A percentile compares a stretch with the other conserved stretches of the same genome.
These are phyloP conservation scores for Vaccinium macrocarpon DNA, from an alignment of 148 eudicot genomes.

Conservation along the genomic window DNA sequence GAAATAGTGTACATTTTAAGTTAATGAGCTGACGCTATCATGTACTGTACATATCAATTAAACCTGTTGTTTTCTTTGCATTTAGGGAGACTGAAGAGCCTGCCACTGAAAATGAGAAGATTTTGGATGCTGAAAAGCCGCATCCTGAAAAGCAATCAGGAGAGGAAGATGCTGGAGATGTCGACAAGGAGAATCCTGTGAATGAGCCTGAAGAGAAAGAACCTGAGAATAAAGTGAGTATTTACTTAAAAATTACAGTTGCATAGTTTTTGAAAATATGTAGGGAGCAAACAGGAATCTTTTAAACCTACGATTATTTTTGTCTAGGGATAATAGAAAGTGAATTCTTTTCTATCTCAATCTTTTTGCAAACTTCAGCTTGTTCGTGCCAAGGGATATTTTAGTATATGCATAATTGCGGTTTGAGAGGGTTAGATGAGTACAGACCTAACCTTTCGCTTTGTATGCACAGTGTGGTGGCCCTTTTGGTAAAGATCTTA, in stretches of 20 bases:
- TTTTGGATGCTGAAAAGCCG: conserved; percentile 40
- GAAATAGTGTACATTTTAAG: not conserved
- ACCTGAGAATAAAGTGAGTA: conserved; percentile 66
- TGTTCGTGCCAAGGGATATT: not conserved
- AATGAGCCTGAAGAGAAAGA: conserved; percentile 73
- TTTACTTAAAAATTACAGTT: not conserved
- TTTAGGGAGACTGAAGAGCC: conserved; percentile 57
- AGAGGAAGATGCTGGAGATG: conserved; percentile 53
- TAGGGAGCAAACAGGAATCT: not conserved
- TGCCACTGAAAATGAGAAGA: conserved; percentile 52
- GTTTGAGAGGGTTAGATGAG: too few relatives aligned
- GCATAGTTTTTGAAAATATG: not conserved
- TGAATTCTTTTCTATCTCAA: not conserved
- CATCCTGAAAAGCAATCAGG: conserved; percentile 20
- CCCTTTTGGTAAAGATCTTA: too few relatives aligned
- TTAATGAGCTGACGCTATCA: not conserved
- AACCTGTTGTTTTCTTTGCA: conserved; percentile 3
- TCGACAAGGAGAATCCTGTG: conserved; percentile 52
- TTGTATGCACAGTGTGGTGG: too few relatives aligned
- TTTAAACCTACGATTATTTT: not conserved
- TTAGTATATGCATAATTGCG: not conserved
- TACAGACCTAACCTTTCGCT: too few relatives aligned
- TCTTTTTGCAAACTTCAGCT: not conserved
- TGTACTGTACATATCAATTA: not conserved
- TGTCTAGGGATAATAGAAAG: not conserved